A percentile compares a stretch with the other conserved stretches of the same genome.
Evolutionary conservation across 164 flowering plant species (phyloP).

Genomic region (Malania oleifera): DNA sequence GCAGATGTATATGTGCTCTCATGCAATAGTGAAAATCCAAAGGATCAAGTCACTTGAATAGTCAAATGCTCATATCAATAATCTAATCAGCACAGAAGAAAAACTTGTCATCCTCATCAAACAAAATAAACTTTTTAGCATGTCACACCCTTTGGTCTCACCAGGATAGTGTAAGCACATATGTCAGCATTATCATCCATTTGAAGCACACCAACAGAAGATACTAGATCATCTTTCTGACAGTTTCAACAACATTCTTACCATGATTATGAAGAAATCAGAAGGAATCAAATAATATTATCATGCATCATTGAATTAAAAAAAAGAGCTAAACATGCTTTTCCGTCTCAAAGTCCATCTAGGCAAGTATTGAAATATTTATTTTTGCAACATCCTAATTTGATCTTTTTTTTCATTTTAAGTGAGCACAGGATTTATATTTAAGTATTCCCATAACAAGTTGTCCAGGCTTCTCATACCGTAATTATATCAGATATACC

Average conservation of each 20-base stretch:
- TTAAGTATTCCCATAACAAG: not conserved
- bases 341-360: not conserved
- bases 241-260: not conserved
- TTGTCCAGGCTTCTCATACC: conserved; percentile 35
- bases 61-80: too few relatives aligned
- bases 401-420: too few relatives aligned
- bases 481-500: conserved; percentile 95
- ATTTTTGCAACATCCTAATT: too few relatives aligned
- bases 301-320: not conserved
- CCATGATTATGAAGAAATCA: not conserved
- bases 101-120: too few relatives aligned
- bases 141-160: too few relatives aligned
- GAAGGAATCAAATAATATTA: not conserved
- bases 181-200: not conserved
- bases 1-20: too few relatives aligned
- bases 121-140: too few relatives aligned
- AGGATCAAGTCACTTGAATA: too few relatives aligned
- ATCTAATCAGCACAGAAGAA: too few relatives aligned
- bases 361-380: not conserved
- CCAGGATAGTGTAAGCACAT: not conserved
- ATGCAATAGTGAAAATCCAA: too few relatives aligned
- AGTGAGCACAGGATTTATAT: too few relatives aligned
- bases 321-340: not conserved
- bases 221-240: not conserved
- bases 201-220: not conserved